Conservation (phyloP, 169 alveolate genomes). For the Plasmodium fragile region DNA sequence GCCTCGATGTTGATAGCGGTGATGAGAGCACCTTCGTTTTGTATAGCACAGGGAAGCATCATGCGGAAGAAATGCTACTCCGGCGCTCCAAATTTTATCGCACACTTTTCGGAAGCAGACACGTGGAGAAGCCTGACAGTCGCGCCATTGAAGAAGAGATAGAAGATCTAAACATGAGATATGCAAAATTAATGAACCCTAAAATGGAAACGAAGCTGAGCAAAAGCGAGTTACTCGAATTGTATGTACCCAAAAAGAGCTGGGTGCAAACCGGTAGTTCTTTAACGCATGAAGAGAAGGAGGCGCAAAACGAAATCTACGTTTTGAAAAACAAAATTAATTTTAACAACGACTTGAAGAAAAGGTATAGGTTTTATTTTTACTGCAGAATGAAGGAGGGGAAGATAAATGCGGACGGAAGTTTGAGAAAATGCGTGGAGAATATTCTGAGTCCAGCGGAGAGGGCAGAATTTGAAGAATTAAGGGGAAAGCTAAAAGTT, state of each 20-base stretch:
- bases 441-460: slow-evolving; percentile 41
- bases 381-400: slow-evolving; percentile 62
- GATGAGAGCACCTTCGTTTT: background rate
- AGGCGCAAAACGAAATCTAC: slow-evolving; percentile 20
- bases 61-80: background rate
- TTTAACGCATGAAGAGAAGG: background rate
- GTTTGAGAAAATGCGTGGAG: slow-evolving; percentile 7
- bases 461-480: slow-evolving; percentile 39
- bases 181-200: slow-evolving; percentile 26
- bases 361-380: slow-evolving; percentile 60
- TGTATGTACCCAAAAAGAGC: slow-evolving; percentile 55
- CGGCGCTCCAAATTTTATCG: slow-evolving; percentile 14
- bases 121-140: background rate
- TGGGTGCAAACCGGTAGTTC: slow-evolving; percentile 33
- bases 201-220: background rate
- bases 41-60: background rate
- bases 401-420: background rate
- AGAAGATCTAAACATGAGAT: slow-evolving; percentile 21
- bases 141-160: background rate
- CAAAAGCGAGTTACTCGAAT: slow-evolving; percentile 39
- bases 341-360: slow-evolving; percentile 74
- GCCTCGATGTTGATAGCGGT: background rate
- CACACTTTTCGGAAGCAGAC: background rate
- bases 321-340: slow-evolving; percentile 34
- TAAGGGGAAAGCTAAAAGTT: slow-evolving; percentile 23